Evolutionary conservation across 192 early-diverging fungal species (phyloP).

Genomic region (Gaertneriomyces sp.): DNA sequence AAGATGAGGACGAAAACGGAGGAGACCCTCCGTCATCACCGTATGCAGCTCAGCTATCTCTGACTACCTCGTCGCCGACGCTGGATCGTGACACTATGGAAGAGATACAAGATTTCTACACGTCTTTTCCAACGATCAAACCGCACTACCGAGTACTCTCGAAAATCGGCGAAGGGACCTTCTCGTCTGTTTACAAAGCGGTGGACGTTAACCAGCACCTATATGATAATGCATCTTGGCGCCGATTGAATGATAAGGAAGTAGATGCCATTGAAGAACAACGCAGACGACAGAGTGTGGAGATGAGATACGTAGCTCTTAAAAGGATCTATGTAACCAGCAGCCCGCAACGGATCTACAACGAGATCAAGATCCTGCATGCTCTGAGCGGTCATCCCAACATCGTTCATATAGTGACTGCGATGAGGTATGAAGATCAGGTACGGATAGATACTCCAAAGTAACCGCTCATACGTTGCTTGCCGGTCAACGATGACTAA

Average conservation of each 20-base stretch:
- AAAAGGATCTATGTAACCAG: conserved; percentile 86
- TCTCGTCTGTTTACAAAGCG: conserved; percentile 89
- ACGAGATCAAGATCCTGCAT: conserved; percentile 76
- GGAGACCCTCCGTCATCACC: too few species aligned
- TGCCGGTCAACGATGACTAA: too few species aligned
- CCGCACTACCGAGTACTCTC: conserved; percentile 64
- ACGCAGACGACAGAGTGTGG: conserved; percentile 34
- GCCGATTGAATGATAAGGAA: background rate
- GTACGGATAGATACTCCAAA: conserved; percentile 35
- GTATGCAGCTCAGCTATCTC: too few species aligned
- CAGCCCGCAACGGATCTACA: conserved; percentile 72
- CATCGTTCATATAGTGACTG: conserved; percentile 75
- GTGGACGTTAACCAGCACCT: conserved; percentile 67
- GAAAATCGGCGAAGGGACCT: conserved; percentile 89
- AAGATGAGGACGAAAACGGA: too few species aligned
- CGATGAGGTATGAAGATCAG: conserved; percentile 74
- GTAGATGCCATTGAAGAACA: conserved; percentile 9
- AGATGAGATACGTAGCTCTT: conserved; percentile 57
- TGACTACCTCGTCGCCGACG: too few species aligned
- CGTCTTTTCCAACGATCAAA: conserved; percentile 49
- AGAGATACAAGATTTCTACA: conserved; percentile 64
- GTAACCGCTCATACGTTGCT: background rate
- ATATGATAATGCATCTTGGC: conserved; percentile 70
- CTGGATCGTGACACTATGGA: conserved; percentile 31
- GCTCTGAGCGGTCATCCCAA: conserved; percentile 67